Conservation (phyloP, 352 stramenopile genomes). For the Phytophthora kernoviae region DNA sequence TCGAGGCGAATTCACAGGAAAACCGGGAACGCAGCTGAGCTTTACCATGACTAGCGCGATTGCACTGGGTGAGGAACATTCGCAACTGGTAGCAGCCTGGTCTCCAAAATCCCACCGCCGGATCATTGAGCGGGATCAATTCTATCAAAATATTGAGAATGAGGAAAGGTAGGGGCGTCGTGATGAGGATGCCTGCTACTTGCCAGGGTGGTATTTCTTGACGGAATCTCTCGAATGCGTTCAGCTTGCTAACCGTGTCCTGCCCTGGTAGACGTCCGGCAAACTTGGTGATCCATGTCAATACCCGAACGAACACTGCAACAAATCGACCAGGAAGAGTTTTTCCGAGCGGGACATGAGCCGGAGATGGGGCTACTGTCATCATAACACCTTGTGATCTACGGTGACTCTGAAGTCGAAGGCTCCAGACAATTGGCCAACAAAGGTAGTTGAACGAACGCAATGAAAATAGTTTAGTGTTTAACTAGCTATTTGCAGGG, state of each 20-base stretch:
- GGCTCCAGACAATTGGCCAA: too few relatives aligned
- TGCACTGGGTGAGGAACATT: conserved; percentile 1
- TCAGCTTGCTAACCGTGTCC: conserved; percentile 37
- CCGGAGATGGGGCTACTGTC: conserved; percentile 2
- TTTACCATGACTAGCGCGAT: conserved; percentile 12
- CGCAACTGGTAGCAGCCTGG: conserved; percentile 28
- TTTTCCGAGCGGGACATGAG: not conserved
- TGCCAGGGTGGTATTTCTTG: not conserved
- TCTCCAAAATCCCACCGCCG: conserved; percentile 6
- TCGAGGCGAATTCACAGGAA: conserved; percentile 7
- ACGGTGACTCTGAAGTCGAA: too few relatives aligned
- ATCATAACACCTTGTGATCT: conserved; percentile 1
- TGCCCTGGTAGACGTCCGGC: conserved; percentile 26
- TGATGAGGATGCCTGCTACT: conserved; percentile 13
- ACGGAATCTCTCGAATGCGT: conserved; percentile 21
- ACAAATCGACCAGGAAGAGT: conserved; percentile 4
- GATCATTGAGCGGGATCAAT: conserved; percentile 26
- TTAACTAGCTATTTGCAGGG: too few relatives aligned
- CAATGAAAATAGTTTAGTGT: too few relatives aligned
- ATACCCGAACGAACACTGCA: not conserved
- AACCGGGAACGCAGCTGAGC: conserved; percentile 27
- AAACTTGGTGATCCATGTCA: conserved; percentile 1
- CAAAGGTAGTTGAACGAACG: too few relatives aligned
- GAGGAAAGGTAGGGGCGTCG: conserved; percentile 29
- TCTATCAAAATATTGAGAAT: conserved; percentile 30